A percentile compares a stretch with the other conserved stretches of the same genome.
phyloP scores from a whole-genome alignment of 305 asterid species.

The Fraxinus greggii region DNA sequence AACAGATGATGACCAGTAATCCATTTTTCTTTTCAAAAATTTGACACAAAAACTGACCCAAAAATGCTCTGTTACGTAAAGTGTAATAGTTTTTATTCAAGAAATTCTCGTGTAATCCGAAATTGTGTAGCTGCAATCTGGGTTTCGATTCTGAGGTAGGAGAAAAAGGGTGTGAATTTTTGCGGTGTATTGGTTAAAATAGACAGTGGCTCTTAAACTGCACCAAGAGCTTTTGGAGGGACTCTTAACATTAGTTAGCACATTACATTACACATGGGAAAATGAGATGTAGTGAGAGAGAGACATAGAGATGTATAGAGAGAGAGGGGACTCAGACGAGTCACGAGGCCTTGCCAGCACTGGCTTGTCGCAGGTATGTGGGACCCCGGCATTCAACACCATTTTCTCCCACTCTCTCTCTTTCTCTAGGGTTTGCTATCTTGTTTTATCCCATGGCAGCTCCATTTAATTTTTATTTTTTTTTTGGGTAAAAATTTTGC shows the following conservation, averaged over 20 bases:
- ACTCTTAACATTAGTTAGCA: conserved; percentile 25
- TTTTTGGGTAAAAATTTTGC: neutral
- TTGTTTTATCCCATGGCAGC: neutral
- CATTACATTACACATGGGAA: conserved; percentile 12
- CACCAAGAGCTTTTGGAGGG: conserved; percentile 53
- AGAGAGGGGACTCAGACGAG: neutral
- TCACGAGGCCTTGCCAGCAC: conserved; percentile 11
- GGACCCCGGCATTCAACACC: conserved; percentile 16
- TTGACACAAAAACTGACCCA: neutral
- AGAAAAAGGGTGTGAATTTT: conserved; percentile 20
- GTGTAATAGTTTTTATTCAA: neutral
- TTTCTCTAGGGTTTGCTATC: neutral
- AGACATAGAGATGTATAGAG: neutral
- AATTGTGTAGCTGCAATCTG: conserved; percentile 14
- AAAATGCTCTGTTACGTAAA: neutral
- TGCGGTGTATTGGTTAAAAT: conserved; percentile 32
- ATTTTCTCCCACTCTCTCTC: neutral
- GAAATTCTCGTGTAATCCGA: neutral
- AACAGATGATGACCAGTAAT: conserved; percentile 58
- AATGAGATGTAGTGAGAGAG: conserved; percentile 14
- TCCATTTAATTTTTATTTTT: too few relatives aligned
- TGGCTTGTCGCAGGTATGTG: conserved; percentile 17
- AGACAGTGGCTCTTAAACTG: conserved; percentile 59
- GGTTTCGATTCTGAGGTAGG: conserved; percentile 16
- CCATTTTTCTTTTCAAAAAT: conserved; percentile 30